These are phyloP conservation scores for Hyaloscypha variabilis DNA, from an alignment of 495 filamentous ascomycete species.

Conservation along the genomic window DNA sequence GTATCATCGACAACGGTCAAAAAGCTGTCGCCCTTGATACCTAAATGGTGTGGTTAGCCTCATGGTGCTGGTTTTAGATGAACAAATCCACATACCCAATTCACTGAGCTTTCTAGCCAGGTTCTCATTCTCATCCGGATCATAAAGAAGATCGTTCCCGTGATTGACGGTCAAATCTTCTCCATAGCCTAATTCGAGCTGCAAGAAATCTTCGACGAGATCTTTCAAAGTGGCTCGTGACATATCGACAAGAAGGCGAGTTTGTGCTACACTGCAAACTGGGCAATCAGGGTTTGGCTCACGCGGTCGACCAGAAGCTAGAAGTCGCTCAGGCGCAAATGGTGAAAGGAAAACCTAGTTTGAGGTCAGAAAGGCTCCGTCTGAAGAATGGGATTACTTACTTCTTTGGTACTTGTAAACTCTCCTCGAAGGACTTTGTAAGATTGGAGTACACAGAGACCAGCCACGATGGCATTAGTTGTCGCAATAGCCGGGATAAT, in stretches of 20 bases:
- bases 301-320: conserved; percentile 70
- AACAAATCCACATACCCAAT: conserved; percentile 55
- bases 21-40: conserved; percentile 67
- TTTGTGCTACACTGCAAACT: conserved; percentile 76
- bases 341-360: conserved; percentile 77
- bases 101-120: conserved; percentile 75
- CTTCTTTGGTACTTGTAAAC: conserved; percentile 41
- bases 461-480: conserved; percentile 94
- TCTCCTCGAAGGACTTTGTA: conserved; percentile 87
- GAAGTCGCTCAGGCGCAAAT: conserved; percentile 74
- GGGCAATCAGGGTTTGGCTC: conserved; percentile 80
- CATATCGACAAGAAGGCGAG: conserved; percentile 68
- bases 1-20: conserved; percentile 85
- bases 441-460: conserved; percentile 88
- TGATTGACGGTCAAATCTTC: conserved; percentile 81
- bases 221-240: conserved; percentile 77
- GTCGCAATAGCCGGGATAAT: conserved; percentile 99
- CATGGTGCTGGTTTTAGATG: not conserved
- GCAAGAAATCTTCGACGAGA: conserved; percentile 75
- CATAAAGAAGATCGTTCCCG: conserved; percentile 76
- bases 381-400: not conserved
- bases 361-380: not conserved
- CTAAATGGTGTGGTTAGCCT: conserved; percentile 37
- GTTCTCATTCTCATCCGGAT: conserved; percentile 87
- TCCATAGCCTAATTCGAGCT: conserved; percentile 72